Conservation (phyloP, 306 rosid genomes). For the Morella rubra region DNA sequence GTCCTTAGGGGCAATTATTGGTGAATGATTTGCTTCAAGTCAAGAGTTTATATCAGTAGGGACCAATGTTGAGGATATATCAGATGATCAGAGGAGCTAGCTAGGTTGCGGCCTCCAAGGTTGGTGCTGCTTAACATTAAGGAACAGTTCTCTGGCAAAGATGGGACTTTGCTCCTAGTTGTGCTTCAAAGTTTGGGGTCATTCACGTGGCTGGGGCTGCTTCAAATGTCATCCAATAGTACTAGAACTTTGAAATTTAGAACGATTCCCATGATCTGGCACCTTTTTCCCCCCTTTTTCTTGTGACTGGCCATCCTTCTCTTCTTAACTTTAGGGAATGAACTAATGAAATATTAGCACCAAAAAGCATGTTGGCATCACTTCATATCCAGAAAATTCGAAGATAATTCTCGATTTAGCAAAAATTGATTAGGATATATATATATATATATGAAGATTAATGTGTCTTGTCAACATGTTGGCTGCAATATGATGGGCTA, state of each 20-base stretch:
- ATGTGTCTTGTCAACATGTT: not conserved
- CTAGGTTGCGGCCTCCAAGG: no score
- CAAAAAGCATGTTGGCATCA: conserved; percentile 1
- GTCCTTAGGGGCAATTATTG: not conserved
- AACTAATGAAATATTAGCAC: not conserved
- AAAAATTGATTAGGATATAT: no score
- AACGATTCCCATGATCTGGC: not conserved
- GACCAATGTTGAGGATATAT: not conserved
- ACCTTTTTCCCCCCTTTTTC: not conserved
- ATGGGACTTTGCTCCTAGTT: not conserved
- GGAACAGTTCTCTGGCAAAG: not conserved
- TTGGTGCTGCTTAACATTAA: not conserved
- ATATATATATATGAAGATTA: no score
- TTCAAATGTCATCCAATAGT: not conserved
- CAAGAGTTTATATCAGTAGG: conserved; percentile 2
- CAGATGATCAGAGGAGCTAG: not conserved
- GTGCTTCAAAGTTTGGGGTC: not conserved
- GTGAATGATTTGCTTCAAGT: not conserved
- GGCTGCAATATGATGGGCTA: not conserved
- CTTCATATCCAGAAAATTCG: not conserved
- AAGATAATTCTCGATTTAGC: no score
- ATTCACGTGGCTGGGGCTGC: conserved; percentile 6
- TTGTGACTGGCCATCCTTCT: not conserved
- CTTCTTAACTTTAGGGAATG: not conserved
- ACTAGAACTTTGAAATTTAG: not conserved